These are phyloP conservation scores for Papilionanthe hybrid DNA, from an alignment of 116 monocot genomes.

Conservation along the genomic window DNA sequence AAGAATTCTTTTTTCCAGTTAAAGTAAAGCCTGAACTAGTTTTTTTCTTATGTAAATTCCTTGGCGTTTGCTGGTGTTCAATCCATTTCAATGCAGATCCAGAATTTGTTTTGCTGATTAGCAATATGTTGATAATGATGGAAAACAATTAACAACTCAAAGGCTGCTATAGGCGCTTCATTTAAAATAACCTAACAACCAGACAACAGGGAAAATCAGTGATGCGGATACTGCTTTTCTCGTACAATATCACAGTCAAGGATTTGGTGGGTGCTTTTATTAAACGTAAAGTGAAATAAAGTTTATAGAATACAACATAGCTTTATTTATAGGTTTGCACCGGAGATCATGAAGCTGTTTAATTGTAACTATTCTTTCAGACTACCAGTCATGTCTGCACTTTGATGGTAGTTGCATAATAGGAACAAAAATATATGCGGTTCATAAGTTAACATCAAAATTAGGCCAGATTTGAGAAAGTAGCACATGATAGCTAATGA, in stretches of 20 bases:
- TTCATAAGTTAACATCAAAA: neutral
- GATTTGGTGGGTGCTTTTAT: neutral
- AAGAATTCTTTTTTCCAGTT: no score
- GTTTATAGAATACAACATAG: neutral
- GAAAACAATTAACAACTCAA: neutral
- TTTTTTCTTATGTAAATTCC: neutral
- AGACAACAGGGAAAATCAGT: neutral
- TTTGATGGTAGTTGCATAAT: neutral
- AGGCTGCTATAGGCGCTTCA: neutral
- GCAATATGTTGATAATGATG: neutral
- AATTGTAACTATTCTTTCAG: no score
- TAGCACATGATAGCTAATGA: neutral
- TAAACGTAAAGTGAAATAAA: neutral
- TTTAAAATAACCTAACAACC: neutral
- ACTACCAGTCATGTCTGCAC: no score
- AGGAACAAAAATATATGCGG: neutral
- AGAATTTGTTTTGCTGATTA: conserved; percentile 2
- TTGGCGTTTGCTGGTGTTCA: neutral
- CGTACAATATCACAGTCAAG: neutral
- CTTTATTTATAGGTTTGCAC: no score
- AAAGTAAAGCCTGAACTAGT: neutral
- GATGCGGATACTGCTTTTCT: neutral
- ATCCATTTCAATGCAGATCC: neutral
- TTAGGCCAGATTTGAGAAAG: neutral
- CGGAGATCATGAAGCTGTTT: no score